Conservation (phyloP, 2,329 filamentous ascomycete genomes). For the Fusarium subtropicale region DNA sequence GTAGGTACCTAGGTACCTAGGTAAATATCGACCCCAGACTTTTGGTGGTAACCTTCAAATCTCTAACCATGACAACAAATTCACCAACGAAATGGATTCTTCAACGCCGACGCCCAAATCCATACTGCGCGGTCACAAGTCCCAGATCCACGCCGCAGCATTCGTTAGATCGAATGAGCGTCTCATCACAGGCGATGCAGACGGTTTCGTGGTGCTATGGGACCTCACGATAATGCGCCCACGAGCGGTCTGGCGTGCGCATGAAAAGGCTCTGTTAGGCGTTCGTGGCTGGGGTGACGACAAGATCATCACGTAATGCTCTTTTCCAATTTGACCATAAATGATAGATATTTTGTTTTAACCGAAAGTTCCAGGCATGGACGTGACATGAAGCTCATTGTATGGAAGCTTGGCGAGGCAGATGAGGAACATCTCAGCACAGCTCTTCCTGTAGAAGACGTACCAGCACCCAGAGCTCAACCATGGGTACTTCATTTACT, state of each 20-base stretch:
- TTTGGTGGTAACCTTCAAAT: not conserved
- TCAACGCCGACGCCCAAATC: slow-evolving; percentile 58
- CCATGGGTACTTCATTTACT: slow-evolving; percentile 90
- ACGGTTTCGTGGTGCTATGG: slow-evolving; percentile 91
- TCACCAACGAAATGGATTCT: slow-evolving; percentile 45
- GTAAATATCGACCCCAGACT: not conserved
- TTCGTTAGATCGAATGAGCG: slow-evolving; percentile 81
- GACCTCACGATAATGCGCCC: slow-evolving; percentile 84
- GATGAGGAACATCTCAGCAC: slow-evolving; percentile 75
- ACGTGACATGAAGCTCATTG: slow-evolving; percentile 84
- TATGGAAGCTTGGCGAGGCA: slow-evolving; percentile 78
- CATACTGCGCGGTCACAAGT: slow-evolving; percentile 86
- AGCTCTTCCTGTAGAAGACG: slow-evolving; percentile 75
- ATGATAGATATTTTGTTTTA: not conserved
- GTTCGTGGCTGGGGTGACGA: slow-evolving; percentile 77
- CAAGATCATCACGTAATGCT: slow-evolving; percentile 81
- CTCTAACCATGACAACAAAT: slow-evolving; percentile 11
- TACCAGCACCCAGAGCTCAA: slow-evolving; percentile 61
- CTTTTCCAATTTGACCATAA: not conserved
- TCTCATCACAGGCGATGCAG: slow-evolving; percentile 87
- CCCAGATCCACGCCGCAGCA: slow-evolving; percentile 80
- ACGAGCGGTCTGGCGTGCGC: slow-evolving; percentile 86
- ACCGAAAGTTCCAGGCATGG: slow-evolving; percentile 73
- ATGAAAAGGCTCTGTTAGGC: slow-evolving; percentile 80
- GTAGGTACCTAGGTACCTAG: no score